Evolutionary conservation across 176 grass and related monocot genomes (phyloP), one percentile per base, ranked within the genome.

Genomic region (Aegilops umbellulata): DNA sequence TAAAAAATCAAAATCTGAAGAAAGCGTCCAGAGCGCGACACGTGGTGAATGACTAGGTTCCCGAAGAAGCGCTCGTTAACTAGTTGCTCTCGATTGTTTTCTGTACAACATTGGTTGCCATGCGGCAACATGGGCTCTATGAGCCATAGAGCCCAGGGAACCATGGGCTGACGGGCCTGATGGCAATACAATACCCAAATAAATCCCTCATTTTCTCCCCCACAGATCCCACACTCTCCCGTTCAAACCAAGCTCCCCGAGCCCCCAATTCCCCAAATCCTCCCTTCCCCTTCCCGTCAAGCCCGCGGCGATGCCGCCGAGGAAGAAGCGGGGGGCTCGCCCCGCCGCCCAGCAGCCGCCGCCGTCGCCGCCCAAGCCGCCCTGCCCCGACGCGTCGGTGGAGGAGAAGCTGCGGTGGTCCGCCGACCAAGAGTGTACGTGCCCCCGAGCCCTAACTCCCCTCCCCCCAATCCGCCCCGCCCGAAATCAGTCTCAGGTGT

Each of bases 341-440:
- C 10, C 60, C 14, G 65, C 60, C 4, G 6, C 64, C 57, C 68
- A 79, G 16, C n/a, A 75, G 70, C 70, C 69, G 16, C 44, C 22
- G 46, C 58, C 67, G 51, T 27, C 69, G 16, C 26, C 9, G 34
- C 83, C 83, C 11, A 26, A 39, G 78, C 86, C 86, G 4, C 63
- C 82, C 2, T 53, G 78, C 23, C 63, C 53, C 23, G 78, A 92
- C 63, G 77, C 82, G 35, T 44, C 77, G 29, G 38, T 68, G 76
- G 60, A 30, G 32, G 88, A 93, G 69, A 34, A 60, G 77, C 55
- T 84, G 65, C 34, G 15, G 3, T 81, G 67, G 70, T n/a, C 78
- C 65, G 81, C 69, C 49, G 61, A 80, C 19, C 87, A 79, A 34
- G 90, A 92, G 80, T 2, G 90, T 89, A 89, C 22, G 68, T 62